Evolutionary conservation across 2,329 filamentous ascomycete species (phyloP).

Genomic region (Aspergillus sp.): DNA sequence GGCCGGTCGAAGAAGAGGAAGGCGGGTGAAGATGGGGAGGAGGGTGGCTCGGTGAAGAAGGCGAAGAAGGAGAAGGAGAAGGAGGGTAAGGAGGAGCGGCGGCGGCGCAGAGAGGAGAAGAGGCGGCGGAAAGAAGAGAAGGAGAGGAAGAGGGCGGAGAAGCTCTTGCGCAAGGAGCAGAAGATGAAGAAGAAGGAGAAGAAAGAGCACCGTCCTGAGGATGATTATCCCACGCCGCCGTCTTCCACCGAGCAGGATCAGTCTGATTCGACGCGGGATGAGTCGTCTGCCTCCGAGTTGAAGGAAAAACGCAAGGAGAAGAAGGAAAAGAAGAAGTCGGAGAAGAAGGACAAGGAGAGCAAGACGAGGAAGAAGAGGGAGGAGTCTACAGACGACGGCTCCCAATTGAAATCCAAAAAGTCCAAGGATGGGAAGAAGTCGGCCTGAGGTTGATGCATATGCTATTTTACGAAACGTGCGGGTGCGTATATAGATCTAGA

Average conservation of each 20-base stretch:
- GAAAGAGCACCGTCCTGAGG: slow-evolving; percentile 17
- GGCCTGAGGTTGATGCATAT: slow-evolving; percentile 3
- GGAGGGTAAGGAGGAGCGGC: slow-evolving; percentile 25
- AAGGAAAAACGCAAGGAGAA: slow-evolving; percentile 23
- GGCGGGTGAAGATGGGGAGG: slow-evolving; percentile 5
- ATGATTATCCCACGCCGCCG: slow-evolving; percentile 33
- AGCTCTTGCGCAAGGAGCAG: slow-evolving; percentile 25
- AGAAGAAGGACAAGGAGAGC: slow-evolving; percentile 23
- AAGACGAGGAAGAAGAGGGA: slow-evolving; percentile 29
- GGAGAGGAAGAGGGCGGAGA: slow-evolving; percentile 23
- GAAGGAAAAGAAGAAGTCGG: slow-evolving; percentile 21
- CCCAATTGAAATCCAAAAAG: slow-evolving; percentile 50
- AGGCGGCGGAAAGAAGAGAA: slow-evolving; percentile 22
- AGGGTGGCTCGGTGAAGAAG: slow-evolving; percentile 10
- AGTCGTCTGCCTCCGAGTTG: slow-evolving; percentile 35
- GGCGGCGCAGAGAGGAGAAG: slow-evolving; percentile 23
- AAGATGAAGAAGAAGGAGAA: slow-evolving; percentile 19
- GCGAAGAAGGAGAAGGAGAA: slow-evolving; percentile 37
- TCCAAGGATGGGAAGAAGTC: slow-evolving; percentile 37
- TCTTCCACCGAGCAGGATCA: slow-evolving; percentile 27
- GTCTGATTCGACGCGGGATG: slow-evolving; percentile 19
- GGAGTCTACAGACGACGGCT: slow-evolving; percentile 25
- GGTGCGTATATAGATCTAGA: slow-evolving; percentile 14
- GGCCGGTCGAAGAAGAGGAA: background rate
- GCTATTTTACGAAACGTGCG: background rate